Base-by-base conservation (phyloP, 1,284 basidiomycete genomes). In the Ustilago xerochloae region DNA sequence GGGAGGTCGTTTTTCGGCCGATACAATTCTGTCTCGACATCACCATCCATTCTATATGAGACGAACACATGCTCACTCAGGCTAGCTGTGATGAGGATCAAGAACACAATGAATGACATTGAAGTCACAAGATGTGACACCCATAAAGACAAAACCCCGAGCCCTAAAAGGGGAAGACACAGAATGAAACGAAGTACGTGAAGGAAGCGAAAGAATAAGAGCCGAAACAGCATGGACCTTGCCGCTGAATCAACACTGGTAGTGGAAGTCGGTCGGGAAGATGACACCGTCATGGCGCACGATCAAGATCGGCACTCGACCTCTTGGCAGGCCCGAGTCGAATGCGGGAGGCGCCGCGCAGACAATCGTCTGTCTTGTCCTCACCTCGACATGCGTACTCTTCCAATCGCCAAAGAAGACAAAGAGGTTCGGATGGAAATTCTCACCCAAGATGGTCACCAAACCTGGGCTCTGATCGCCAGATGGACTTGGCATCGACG, bases 351-450 rank as follows among this genome's bases (percentile, higher is more conserved):
- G 72, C 5, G 81, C 82, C 39, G 60, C 84, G 83, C 80, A 86
- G 73, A 63, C 85, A 58, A 75, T 85, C 20, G 94, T 93, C 85
- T 95, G 93, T 59, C 90, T 90, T 86, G 93, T 94, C 73, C 93
- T 88, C 72, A 93, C 90, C 86, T 96, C 93, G 73, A 93, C 91
- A 82, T 91, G 92, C 30, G 90, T 89, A 53, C 92, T 93, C 45
- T 92, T 91, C 83, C 93, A 91, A 35, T 91, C 90, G 45, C 93
- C 94, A 81, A 93, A 97, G 87, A 92, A 97, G 50, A 96, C 89
- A 60, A 88, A 90, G 77, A 92, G 88, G 90, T 91, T 57, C 86
- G 93, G 93, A 80, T 88, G 88, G 84, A 97, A 93, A 86, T 94
- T 93, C 85, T 94, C 92, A 62, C 94, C 94, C 81, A 94, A 93